Conservation (phyloP, 768 basidiomycete genomes). For the Lentinula sp. region DNA sequence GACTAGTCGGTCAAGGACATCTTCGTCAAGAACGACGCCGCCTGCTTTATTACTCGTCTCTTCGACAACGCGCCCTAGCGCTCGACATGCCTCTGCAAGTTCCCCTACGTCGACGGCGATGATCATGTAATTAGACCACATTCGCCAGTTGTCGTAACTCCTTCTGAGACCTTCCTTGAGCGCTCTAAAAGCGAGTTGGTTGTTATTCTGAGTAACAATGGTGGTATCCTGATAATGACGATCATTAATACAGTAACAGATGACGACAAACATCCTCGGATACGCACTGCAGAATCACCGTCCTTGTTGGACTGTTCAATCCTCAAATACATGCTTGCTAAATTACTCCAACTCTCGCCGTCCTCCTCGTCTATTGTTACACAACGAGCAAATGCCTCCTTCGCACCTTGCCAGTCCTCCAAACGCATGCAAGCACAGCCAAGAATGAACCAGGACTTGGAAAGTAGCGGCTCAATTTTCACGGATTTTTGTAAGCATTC, state of each 20-base stretch:
- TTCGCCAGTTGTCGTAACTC: constrained; percentile 89
- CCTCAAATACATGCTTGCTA: constrained; percentile 92
- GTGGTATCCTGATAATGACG: background rate
- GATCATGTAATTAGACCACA: constrained; percentile 98
- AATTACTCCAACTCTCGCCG: constrained; percentile 96
- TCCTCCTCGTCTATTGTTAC: constrained; percentile 94
- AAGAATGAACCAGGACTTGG: constrained; percentile 95
- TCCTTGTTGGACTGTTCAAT: constrained; percentile 23
- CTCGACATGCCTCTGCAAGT: constrained; percentile 80
- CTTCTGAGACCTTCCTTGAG: constrained; percentile 84
- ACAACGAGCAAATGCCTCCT: constrained; percentile 78
- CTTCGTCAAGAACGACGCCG: constrained; percentile 59
- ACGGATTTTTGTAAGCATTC: constrained; percentile 68
- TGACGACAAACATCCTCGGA: background rate
- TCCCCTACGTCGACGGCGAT: constrained; percentile 92
- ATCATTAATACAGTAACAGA: background rate
- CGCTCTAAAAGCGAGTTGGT: constrained; percentile 86
- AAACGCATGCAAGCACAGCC: constrained; percentile 83
- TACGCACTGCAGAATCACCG: constrained; percentile 21
- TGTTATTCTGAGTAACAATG: constrained; percentile 60
- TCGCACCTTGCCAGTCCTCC: constrained; percentile 82
- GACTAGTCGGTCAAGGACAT: constrained; percentile 86
- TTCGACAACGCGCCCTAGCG: constrained; percentile 77
- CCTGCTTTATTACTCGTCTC: constrained; percentile 52
- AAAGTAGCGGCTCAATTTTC: constrained; percentile 80